A percentile compares a stretch with the other conserved stretches of the same genome.
Conservation (phyloP, 2,329 filamentous ascomycete species). For the Aspergillus sp. region DNA sequence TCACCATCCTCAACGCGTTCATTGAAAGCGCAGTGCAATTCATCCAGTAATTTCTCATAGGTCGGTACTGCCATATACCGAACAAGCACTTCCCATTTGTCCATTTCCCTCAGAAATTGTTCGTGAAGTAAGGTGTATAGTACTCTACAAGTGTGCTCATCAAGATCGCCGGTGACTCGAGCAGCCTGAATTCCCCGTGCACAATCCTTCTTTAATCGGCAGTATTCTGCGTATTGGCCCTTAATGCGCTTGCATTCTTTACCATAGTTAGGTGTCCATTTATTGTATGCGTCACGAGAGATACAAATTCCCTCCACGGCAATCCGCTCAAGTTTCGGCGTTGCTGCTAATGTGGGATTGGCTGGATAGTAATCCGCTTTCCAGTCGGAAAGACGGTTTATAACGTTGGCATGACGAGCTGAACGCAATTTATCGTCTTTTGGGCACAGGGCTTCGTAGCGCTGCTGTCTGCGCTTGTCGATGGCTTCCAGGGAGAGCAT, state of each 20-base stretch:
- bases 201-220: neutral
- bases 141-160: conserved; percentile 10
- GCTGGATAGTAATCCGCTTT: conserved; percentile 7
- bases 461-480: conserved; percentile 10
- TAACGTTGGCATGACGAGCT: conserved; percentile 20
- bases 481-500: neutral
- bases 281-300: conserved; percentile 21
- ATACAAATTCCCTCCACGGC: conserved; percentile 24
- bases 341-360: conserved; percentile 19
- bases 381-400: conserved; percentile 30
- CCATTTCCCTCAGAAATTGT: conserved; percentile 25
- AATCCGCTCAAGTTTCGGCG: conserved; percentile 27
- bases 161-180: conserved; percentile 12
- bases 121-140: conserved; percentile 27
- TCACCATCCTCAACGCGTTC: conserved; percentile 28
- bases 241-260: conserved; percentile 4
- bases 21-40: conserved; percentile 25
- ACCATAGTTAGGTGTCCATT: conserved; percentile 11
- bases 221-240: neutral
- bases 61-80: conserved; percentile 23
- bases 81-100: conserved; percentile 27
- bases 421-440: neutral
- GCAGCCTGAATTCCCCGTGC: conserved; percentile 14
- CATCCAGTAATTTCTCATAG: conserved; percentile 27
- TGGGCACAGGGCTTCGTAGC: conserved; percentile 30